Evolutionary conservation across 352 stramenopile genomes (phyloP).

Genomic region (Phytophthora capsici): DNA sequence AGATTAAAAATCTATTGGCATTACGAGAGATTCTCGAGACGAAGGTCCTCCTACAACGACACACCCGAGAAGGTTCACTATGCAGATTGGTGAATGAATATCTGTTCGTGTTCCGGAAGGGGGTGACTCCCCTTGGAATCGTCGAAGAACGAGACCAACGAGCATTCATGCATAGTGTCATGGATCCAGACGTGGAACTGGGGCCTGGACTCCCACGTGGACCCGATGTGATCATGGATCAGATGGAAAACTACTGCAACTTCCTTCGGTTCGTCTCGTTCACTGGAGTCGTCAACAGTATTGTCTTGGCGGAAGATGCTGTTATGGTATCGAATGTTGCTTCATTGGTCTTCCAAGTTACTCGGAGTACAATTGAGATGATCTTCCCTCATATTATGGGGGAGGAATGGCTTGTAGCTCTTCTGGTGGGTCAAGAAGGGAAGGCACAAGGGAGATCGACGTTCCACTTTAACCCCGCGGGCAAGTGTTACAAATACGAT

Average conservation of each 20-base stretch:
- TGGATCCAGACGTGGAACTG: conserved; percentile 36
- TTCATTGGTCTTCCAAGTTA: conserved; percentile 30
- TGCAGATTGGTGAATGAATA: conserved; percentile 33
- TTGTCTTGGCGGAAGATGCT: conserved; percentile 14
- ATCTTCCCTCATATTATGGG: conserved; percentile 35
- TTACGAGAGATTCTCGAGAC: conserved; percentile 27
- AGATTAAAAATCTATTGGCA: conserved; percentile 36
- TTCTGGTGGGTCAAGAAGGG: conserved; percentile 13
- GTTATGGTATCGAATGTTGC: conserved; percentile 21
- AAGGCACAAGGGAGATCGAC: neutral
- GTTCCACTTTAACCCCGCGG: conserved; percentile 27
- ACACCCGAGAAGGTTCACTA: conserved; percentile 37
- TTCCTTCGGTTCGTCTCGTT: conserved; percentile 22
- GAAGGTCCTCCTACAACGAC: conserved; percentile 26
- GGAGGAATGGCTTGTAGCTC: conserved; percentile 24
- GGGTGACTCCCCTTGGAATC: conserved; percentile 5
- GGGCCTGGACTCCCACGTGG: conserved; percentile 18
- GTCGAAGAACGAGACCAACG: conserved; percentile 22
- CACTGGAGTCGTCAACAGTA: conserved; percentile 6
- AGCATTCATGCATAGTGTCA: conserved; percentile 30
- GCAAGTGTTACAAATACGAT: conserved; percentile 27
- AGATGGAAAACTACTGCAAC: conserved; percentile 24
- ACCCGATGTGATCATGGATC: conserved; percentile 30
- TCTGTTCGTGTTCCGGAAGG: conserved; percentile 32
- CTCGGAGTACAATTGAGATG: conserved; percentile 28